Evolutionary conservation across 495 filamentous ascomycete species (phyloP).

Genomic region (Podospora pseudocomata): DNA sequence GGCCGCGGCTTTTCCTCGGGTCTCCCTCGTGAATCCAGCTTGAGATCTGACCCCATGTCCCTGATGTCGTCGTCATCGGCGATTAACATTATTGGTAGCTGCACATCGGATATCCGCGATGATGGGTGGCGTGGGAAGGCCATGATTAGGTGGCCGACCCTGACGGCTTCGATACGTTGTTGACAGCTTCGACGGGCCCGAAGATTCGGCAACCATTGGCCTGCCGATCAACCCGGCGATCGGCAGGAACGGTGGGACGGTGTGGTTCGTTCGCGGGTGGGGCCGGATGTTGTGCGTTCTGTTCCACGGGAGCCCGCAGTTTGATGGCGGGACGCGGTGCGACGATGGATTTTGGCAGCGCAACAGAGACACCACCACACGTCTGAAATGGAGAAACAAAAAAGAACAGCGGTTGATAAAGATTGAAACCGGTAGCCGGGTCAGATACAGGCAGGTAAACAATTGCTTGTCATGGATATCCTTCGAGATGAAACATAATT

Average conservation of each 20-base stretch:
- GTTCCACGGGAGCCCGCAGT: conserved; percentile 16
- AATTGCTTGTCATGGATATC: conserved; percentile 10
- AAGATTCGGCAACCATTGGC: conserved; percentile 19
- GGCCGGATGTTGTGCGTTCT: conserved; percentile 13
- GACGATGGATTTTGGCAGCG: background rate
- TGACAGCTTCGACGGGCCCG: conserved; percentile 9
- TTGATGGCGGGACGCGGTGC: conserved; percentile 7
- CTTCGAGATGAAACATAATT: conserved; percentile 18
- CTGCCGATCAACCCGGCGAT: conserved; percentile 27
- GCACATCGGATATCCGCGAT: conserved; percentile 20
- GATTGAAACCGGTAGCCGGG: background rate
- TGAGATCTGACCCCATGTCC: background rate
- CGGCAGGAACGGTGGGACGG: conserved; percentile 30
- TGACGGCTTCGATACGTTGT: conserved; percentile 1
- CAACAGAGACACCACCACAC: background rate
- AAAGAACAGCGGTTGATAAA: background rate
- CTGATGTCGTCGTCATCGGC: conserved; percentile 15
- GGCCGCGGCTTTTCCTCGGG: conserved; percentile 20
- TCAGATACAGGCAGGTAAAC: conserved; percentile 9
- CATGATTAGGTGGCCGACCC: conserved; percentile 18
- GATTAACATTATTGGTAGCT: conserved; percentile 26
- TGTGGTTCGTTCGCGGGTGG: conserved; percentile 15
- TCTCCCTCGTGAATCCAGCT: conserved; percentile 12
- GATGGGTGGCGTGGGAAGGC: conserved; percentile 17
- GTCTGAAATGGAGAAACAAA: background rate